Conservation (phyloP, 106 monocot genomes). For the Allium fistulosum region DNA sequence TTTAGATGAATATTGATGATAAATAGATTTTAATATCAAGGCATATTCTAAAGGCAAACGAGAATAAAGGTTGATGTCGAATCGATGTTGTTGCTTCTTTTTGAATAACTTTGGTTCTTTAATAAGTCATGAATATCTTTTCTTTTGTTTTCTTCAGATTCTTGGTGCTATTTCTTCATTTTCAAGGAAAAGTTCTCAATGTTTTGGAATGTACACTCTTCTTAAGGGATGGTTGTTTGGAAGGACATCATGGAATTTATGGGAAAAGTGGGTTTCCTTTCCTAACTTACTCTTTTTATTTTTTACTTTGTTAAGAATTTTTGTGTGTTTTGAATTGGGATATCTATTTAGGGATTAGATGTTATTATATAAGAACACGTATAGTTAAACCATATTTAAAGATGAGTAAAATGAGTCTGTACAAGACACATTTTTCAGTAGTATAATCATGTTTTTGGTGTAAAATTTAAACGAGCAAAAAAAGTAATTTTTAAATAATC, state of each 20-base stretch:
- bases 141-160: neutral
- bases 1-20: too few species aligned
- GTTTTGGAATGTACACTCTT: conserved; percentile 6
- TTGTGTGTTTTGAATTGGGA: neutral
- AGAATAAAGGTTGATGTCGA: conserved; percentile 54
- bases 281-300: neutral
- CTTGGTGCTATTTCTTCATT: conserved; percentile 35
- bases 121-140: neutral
- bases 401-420: too few species aligned
- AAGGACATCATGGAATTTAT: conserved; percentile 42
- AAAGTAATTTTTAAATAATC: too few species aligned
- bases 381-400: too few species aligned
- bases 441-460: too few species aligned
- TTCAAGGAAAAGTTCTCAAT: conserved; percentile 2
- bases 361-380: conserved; percentile 8
- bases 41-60: conserved; percentile 58
- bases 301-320: neutral
- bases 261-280: neutral
- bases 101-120: neutral
- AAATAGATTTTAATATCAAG: conserved; percentile 54
- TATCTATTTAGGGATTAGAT: conserved; percentile 2
- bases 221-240: conserved; percentile 15
- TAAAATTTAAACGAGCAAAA: too few species aligned
- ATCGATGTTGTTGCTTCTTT: neutral
- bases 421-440: too few species aligned